Conservation (phyloP, 2,329 filamentous ascomycete species). For the Diaporthe aspalathi region DNA sequence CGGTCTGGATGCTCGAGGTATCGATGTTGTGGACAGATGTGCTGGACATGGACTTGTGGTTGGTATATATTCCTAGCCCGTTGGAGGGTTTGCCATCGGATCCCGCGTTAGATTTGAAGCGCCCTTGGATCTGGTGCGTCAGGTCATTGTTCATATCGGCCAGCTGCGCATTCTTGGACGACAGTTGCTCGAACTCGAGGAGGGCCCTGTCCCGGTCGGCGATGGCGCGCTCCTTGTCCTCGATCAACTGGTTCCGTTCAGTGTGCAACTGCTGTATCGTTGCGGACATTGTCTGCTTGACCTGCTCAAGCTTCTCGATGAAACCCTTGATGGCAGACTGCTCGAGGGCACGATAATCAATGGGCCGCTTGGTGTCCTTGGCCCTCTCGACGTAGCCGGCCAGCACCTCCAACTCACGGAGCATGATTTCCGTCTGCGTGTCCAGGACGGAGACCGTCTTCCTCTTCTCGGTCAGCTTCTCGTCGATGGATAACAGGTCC, state of each 20-base stretch:
- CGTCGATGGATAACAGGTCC: conserved; percentile 81
- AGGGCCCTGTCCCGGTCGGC: conserved; percentile 92
- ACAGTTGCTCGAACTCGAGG: conserved; percentile 94
- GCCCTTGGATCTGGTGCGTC: conserved; percentile 91
- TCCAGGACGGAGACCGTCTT: conserved; percentile 96
- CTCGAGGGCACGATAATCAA: conserved; percentile 86
- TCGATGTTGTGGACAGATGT: conserved; percentile 63
- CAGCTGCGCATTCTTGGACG: conserved; percentile 92
- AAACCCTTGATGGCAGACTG: conserved; percentile 92
- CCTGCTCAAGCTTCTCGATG: conserved; percentile 76
- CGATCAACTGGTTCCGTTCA: conserved; percentile 83
- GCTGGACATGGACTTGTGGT: conserved; percentile 60
- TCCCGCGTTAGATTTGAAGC: conserved; percentile 83
- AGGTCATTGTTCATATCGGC: conserved; percentile 96
- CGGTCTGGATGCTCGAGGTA: conserved; percentile 64
- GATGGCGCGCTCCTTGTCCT: conserved; percentile 85
- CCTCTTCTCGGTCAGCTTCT: conserved; percentile 89
- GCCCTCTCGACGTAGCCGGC: conserved; percentile 89
- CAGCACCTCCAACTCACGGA: conserved; percentile 89
- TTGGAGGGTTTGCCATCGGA: conserved; percentile 61
- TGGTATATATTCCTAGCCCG: conserved; percentile 68
- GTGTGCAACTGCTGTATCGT: conserved; percentile 70
- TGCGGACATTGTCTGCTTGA: conserved; percentile 69
- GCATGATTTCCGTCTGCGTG: conserved; percentile 94
- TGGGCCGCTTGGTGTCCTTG: conserved; percentile 82